These are phyloP conservation scores for Euphorbia lathyris DNA, from an alignment of 345 rosid species.

Conservation along the genomic window DNA sequence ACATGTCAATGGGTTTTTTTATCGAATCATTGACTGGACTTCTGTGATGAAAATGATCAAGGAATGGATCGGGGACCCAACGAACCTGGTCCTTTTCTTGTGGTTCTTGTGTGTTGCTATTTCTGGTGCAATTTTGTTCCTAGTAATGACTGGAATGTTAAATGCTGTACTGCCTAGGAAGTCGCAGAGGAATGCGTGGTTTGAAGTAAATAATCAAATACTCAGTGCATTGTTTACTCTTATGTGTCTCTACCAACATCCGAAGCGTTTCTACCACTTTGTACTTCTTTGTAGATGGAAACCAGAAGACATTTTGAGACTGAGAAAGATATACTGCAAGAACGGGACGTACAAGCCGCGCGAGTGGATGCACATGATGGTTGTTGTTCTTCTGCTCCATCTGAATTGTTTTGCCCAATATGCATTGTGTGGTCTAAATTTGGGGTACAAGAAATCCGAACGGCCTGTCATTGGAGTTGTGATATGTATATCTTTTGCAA, in stretches of 20 bases:
- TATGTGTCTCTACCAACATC: conserved; percentile 91
- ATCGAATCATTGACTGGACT: conserved; percentile 63
- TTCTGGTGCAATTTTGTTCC: conserved; percentile 88
- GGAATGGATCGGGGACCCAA: conserved; percentile 73
- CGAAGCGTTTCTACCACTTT: conserved; percentile 79
- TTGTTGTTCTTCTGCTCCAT: conserved; percentile 73
- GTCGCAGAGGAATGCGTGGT: conserved; percentile 76
- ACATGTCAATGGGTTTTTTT: conserved; percentile 47
- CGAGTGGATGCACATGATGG: conserved; percentile 89
- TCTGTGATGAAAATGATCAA: conserved; percentile 50
- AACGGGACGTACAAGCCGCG: conserved; percentile 82
- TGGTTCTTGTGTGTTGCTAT: conserved; percentile 77
- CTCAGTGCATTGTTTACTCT: conserved; percentile 87
- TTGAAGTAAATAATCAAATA: conserved; percentile 91
- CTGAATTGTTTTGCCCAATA: conserved; percentile 93
- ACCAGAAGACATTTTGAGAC: conserved; percentile 52
- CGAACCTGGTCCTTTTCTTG: conserved; percentile 72
- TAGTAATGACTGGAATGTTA: conserved; percentile 97
- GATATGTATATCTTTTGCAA: conserved; percentile 73
- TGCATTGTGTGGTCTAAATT: conserved; percentile 84
- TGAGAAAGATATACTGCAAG: conserved; percentile 82
- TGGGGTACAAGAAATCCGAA: conserved; percentile 73
- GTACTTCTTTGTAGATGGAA: conserved; percentile 81
- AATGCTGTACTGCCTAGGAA: conserved; percentile 59
- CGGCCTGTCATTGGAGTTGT: conserved; percentile 89